A percentile compares a stretch with the other conserved stretches of the same genome.
Evolutionary conservation across 2,329 filamentous ascomycete genomes (phyloP).

Genomic region (Lachnellula occidentalis): DNA sequence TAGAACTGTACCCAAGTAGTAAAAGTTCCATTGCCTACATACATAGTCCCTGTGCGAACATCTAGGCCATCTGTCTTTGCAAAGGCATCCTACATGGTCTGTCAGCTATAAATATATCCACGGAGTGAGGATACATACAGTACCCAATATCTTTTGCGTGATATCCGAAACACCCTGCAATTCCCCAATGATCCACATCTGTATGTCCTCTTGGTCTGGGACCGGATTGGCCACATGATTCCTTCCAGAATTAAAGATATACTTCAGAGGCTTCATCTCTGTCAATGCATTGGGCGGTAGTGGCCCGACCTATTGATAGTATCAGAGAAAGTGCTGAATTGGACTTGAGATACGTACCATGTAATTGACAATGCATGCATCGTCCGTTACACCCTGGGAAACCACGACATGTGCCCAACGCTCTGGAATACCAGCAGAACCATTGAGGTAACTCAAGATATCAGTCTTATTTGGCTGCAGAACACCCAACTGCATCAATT

Average conservation of each 20-base stretch:
- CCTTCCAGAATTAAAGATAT: constrained; percentile 1
- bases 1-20: neutral
- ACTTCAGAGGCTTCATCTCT: constrained; percentile 5
- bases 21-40: neutral
- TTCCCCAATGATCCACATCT: neutral
- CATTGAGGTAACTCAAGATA: constrained; percentile 13
- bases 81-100: neutral
- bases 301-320: constrained; percentile 11
- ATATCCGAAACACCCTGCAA: neutral
- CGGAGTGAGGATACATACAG: neutral
- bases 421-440: constrained; percentile 1
- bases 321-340: neutral
- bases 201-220: neutral
- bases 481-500: constrained; percentile 6
- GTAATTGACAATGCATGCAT: constrained; percentile 5
- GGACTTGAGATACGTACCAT: constrained; percentile 2
- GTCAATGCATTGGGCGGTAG: constrained; percentile 10
- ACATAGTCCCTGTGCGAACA: neutral
- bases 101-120: neutral
- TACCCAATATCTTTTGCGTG: neutral
- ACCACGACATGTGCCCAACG: constrained; percentile 16
- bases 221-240: neutral
- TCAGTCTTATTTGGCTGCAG: constrained; percentile 20
- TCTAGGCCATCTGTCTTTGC: neutral
- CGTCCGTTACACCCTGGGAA: constrained; percentile 3